Evolutionary conservation across 2,329 filamentous ascomycete species (phyloP).

Genomic region (Grosmannia serpens): DNA sequence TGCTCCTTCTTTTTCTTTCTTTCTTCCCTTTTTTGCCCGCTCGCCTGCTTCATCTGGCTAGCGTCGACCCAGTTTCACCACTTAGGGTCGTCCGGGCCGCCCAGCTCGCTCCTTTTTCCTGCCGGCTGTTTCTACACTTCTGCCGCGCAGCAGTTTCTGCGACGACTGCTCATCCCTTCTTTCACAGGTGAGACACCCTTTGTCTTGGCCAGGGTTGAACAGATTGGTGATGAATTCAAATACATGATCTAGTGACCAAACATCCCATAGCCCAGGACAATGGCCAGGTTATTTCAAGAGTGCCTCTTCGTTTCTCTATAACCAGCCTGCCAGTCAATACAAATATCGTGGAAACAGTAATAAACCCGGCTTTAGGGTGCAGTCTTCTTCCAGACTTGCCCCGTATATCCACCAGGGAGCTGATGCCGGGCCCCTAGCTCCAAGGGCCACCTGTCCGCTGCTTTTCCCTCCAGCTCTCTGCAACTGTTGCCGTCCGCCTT

Average conservation of each 20-base stretch:
- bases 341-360: neutral
- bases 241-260: neutral
- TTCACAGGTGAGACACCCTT: neutral
- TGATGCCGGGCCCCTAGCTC: neutral
- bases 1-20: neutral
- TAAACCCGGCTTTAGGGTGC: neutral
- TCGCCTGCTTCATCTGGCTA: neutral
- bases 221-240: neutral
- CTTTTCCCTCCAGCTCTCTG: neutral
- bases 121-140: neutral
- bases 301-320: neutral
- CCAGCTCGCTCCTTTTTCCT: neutral
- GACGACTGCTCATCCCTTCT: neutral
- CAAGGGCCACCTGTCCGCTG: neutral
- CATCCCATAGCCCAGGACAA: neutral
- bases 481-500: no score
- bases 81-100: neutral
- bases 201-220: neutral
- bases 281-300: neutral
- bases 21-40: neutral
- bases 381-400: neutral
- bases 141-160: no score
- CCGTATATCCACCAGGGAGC: neutral
- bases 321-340: neutral
- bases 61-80: neutral